Conservation (phyloP, 768 basidiomycete genomes). For the Lentinula sp. region DNA sequence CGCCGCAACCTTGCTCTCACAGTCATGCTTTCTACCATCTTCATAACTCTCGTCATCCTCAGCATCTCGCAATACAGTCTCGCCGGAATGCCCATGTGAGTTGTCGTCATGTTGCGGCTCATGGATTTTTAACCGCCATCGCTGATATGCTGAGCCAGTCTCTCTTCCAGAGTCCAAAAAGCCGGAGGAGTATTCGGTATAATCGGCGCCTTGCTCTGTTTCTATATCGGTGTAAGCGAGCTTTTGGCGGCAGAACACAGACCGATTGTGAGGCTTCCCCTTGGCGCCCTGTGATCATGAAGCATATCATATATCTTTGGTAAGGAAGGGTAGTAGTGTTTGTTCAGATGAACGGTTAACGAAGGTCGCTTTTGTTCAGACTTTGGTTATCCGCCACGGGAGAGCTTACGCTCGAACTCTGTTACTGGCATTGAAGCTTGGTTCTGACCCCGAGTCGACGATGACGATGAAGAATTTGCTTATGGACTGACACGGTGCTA, state of each 20-base stretch:
- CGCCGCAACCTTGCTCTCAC: conserved; percentile 1
- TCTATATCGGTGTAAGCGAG: conserved; percentile 40
- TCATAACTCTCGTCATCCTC: not conserved
- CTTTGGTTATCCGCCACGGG: not conserved
- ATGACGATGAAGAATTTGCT: too few relatives aligned
- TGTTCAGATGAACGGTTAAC: not conserved
- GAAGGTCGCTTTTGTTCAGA: not conserved
- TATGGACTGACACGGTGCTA: too few relatives aligned
- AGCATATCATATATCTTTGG: not conserved
- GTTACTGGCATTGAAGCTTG: not conserved
- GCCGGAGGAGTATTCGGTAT: conserved; percentile 41
- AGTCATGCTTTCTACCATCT: not conserved
- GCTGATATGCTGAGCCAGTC: not conserved
- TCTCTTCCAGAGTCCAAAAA: conserved; percentile 23
- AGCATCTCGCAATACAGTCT: conserved; percentile 13
- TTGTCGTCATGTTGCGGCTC: not conserved
- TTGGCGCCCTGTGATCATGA: conserved; percentile 26
- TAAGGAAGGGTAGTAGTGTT: not conserved
- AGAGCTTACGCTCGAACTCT: not conserved
- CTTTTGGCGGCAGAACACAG: conserved; percentile 34
- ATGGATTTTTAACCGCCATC: not conserved
- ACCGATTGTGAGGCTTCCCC: conserved; percentile 31
- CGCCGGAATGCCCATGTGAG: conserved; percentile 13
- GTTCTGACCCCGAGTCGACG: not conserved
- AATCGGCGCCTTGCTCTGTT: conserved; percentile 40